Evolutionary conservation across 495 filamentous ascomycete species (phyloP), one percentile per base, ranked within the genome.

Genomic region (Parachaetomium inaequale): DNA sequence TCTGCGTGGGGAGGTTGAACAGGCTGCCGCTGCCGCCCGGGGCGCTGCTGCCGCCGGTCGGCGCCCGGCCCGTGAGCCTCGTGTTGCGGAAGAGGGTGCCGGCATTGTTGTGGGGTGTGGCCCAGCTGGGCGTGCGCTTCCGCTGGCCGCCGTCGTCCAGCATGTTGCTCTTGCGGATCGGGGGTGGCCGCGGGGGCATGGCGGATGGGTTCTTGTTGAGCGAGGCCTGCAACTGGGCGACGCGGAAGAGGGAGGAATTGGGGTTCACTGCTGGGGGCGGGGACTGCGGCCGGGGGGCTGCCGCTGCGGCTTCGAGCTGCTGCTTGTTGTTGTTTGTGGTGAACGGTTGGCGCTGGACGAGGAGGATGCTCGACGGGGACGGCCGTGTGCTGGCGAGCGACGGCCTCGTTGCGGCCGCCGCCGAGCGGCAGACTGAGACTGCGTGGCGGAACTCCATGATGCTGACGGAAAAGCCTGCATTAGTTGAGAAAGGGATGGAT

Each of bases 381-480:
- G 43, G 51, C 31, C 45, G 64, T 15, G 52, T 46, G 40, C 51
- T 52, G 29, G 59, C 32, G 45, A 63, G 54, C 10, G 61, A 55
- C 17, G 66, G 66, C 46, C 62, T 59, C 51, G 61, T 34, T 36
- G 62, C 58, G 52, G 67, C 61, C 46, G 68, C 58, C 10, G 74
- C 68, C 55, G 68, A 61, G 62, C 66, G 69, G 62, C 63, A 63
- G 56, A 71, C 62, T 43, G 63, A 55, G 50, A 70, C 52, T 55
- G 62, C 59, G 34, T 61, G 70, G 36, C 69, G 68, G 64, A 68
- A 45, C 55, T 66, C 68, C 70, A 72, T 74, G 65, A 58, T 63
- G 43, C 46, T 63, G 69, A 17, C 52, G 23, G 34, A 17, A n/a
- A 4, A 4, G 8, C 3, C 19, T 4, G 7, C 2, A 21, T 40